A percentile compares a stretch with the other conserved stretches of the same genome.
Conservation (phyloP, 805 yeast genomes). For the Candida morakotiae region DNA sequence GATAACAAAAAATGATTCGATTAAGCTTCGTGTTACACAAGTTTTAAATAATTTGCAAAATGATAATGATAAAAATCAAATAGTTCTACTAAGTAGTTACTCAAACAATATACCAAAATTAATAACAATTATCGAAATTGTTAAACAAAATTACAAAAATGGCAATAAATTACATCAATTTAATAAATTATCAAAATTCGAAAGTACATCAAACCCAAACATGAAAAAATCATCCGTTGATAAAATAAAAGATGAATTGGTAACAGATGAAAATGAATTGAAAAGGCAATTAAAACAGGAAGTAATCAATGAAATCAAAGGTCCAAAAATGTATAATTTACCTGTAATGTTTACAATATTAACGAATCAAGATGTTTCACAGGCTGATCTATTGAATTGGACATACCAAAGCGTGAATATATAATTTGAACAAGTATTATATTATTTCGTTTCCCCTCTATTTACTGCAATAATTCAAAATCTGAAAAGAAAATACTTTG, state of each 20-base stretch:
- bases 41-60: slow-evolving; percentile 7
- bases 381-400: background rate
- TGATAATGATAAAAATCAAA: background rate
- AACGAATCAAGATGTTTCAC: slow-evolving; percentile 1
- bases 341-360: slow-evolving; percentile 12
- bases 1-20: slow-evolving; percentile 16
- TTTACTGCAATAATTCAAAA: too few species aligned
- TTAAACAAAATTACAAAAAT: slow-evolving; percentile 10
- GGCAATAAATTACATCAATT: slow-evolving; percentile 10
- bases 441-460: too few species aligned
- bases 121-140: slow-evolving; percentile 15
- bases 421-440: too few species aligned
- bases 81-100: slow-evolving; percentile 10
- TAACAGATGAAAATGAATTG: background rate
- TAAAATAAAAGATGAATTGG: background rate
- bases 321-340: slow-evolving; percentile 10
- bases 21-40: slow-evolving; percentile 13
- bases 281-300: background rate
- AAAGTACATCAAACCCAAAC: slow-evolving; percentile 7
- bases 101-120: slow-evolving; percentile 13
- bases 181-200: slow-evolving; percentile 11
- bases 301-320: slow-evolving; percentile 6
- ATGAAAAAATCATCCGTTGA: background rate
- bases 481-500: too few species aligned
- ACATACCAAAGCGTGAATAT: slow-evolving; percentile 3